A percentile compares a stretch with the other conserved stretches of the same genome.
Conservation (phyloP, 306 rosid genomes). For the Abrus precatorius region DNA sequence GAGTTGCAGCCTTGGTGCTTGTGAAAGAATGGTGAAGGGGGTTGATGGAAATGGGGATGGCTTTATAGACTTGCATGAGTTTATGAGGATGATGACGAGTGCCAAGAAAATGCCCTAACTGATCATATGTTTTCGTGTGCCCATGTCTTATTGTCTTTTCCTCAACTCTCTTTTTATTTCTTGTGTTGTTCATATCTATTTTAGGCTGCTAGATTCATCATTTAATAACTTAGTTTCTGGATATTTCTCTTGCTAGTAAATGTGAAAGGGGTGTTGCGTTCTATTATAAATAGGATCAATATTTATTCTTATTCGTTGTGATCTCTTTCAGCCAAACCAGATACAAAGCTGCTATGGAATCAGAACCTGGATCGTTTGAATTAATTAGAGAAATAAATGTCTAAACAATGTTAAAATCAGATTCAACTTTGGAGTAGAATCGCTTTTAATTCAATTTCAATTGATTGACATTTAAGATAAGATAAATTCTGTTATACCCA, state of each 20-base stretch:
- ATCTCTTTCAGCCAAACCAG: too few species aligned
- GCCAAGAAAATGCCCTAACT: constrained; percentile 46
- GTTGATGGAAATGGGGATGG: constrained; percentile 76
- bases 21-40: constrained; percentile 65
- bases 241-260: neutral
- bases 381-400: too few species aligned
- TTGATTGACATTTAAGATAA: too few species aligned
- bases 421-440: too few species aligned
- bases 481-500: too few species aligned
- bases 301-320: too few species aligned
- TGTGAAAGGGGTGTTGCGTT: neutral
- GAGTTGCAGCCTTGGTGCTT: constrained; percentile 55
- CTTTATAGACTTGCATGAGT: constrained; percentile 65
- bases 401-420: too few species aligned
- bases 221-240: neutral
- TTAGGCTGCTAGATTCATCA: neutral
- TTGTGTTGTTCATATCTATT: neutral
- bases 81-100: constrained; percentile 63
- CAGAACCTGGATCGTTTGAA: too few species aligned
- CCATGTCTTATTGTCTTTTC: neutral
- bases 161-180: neutral
- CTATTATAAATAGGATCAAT: neutral
- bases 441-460: too few species aligned
- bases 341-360: too few species aligned
- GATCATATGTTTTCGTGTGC: neutral